Evolutionary conservation across 169 alveolate species (phyloP).

Genomic region (Eimeria sp.): DNA sequence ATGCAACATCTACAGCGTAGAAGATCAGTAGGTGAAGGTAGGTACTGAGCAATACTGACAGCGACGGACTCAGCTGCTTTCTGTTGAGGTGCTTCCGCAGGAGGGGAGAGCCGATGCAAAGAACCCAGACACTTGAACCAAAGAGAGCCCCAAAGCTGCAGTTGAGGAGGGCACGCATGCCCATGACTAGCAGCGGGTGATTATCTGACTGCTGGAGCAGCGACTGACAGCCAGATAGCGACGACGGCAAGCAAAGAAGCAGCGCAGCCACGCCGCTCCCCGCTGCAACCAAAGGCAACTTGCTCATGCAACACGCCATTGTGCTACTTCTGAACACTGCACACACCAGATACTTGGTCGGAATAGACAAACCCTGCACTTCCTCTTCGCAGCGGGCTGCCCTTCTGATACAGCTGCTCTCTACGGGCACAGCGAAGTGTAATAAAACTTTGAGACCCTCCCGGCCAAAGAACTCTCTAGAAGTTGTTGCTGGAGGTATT

Average conservation of each 20-base stretch:
- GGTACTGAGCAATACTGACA: not conserved
- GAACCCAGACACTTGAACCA: conserved; percentile 75
- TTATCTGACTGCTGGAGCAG: conserved; percentile 65
- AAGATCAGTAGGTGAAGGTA: not conserved
- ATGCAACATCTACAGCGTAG: not conserved
- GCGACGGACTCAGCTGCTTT: conserved; percentile 51
- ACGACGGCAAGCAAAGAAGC: conserved; percentile 50
- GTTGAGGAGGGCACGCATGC: conserved; percentile 71
- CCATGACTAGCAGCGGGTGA: conserved; percentile 29
- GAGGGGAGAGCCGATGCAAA: conserved; percentile 65
- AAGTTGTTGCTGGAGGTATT: not conserved
- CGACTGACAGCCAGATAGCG: conserved; percentile 25
- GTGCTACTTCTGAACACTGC: not conserved
- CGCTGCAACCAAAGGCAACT: conserved; percentile 75
- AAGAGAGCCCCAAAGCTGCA: conserved; percentile 78
- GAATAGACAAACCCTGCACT: not conserved
- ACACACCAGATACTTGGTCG: not conserved
- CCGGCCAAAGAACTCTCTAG: not conserved
- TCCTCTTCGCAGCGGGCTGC: not conserved
- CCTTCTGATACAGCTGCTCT: not conserved
- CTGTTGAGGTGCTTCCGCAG: conserved; percentile 70
- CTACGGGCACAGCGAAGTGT: not conserved
- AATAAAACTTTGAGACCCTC: not conserved
- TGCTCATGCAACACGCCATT: conserved; percentile 76
- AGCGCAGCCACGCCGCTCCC: conserved; percentile 77